A percentile compares a stretch with the other conserved stretches of the same genome.
Evolutionary conservation across 1,284 basidiomycete species (phyloP).

Genomic region (Earliella scabrosa): DNA sequence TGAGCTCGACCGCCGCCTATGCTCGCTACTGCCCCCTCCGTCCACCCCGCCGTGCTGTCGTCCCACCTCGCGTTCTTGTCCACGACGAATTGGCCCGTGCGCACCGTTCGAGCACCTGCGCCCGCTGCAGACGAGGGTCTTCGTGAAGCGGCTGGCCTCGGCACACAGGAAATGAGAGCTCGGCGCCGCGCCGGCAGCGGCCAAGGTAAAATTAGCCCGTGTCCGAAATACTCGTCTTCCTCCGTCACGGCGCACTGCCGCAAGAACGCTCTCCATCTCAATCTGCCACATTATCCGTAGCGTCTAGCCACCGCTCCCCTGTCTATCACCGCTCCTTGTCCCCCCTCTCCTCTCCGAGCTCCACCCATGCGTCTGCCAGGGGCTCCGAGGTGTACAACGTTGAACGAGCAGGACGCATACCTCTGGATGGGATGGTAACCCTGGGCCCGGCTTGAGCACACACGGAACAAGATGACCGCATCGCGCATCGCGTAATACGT

Average conservation of each 20-base stretch:
- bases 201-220: conserved; percentile 20
- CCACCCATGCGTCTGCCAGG: neutral
- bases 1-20: conserved; percentile 15
- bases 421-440: too few relatives aligned
- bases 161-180: neutral
- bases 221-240: neutral
- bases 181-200: conserved; percentile 1
- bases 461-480: neutral
- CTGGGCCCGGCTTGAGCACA: neutral
- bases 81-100: neutral
- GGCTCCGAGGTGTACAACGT: too few relatives aligned
- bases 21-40: neutral
- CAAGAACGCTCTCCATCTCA: too few relatives aligned
- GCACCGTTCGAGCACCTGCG: neutral
- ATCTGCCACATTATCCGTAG: too few relatives aligned
- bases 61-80: conserved; percentile 1
- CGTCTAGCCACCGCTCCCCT: neutral
- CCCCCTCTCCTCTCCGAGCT: neutral
- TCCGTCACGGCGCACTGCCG: too few relatives aligned
- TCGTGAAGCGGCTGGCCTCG: neutral
- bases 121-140: neutral
- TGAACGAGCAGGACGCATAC: too few relatives aligned
- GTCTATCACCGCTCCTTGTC: neutral
- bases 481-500: neutral
- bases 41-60: neutral